Evolutionary conservation across 495 filamentous ascomycete genomes (phyloP).

Genomic region (Trichoderma gamsii): DNA sequence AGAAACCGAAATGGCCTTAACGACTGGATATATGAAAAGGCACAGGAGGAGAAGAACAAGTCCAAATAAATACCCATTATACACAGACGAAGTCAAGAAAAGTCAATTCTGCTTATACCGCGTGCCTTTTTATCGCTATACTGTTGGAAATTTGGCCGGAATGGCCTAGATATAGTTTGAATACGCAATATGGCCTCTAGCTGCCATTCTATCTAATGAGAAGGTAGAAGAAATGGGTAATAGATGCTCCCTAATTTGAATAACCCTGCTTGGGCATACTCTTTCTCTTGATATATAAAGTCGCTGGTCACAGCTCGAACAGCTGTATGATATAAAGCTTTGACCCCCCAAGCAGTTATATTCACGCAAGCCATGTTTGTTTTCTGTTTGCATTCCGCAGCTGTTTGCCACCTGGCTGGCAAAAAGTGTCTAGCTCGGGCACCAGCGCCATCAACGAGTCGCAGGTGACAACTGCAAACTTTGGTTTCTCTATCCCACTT

Average conservation of each 20-base stretch:
- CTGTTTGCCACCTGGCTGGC: too few relatives aligned
- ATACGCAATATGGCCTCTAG: neutral
- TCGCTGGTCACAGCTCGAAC: too few relatives aligned
- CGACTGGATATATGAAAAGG: conserved; percentile 90
- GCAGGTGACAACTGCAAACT: too few relatives aligned
- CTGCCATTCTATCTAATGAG: neutral
- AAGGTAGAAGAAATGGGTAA: neutral
- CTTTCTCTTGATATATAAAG: too few relatives aligned
- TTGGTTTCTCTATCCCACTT: neutral
- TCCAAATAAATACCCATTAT: conserved; percentile 17
- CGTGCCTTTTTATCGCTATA: neutral
- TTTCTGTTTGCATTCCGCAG: too few relatives aligned
- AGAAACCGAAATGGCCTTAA: conserved; percentile 86
- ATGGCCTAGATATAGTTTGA: neutral
- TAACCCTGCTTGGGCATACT: neutral
- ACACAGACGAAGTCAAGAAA: neutral
- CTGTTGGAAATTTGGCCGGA: neutral
- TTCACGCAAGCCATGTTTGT: too few relatives aligned
- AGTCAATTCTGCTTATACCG: neutral
- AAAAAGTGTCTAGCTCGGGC: neutral
- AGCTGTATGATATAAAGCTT: too few relatives aligned
- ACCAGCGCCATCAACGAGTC: neutral
- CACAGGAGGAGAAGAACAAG: conserved; percentile 31
- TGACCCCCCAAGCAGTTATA: too few relatives aligned
- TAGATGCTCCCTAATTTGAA: neutral